Base-by-base conservation (phyloP, 495 filamentous ascomycete genomes). In the Aspergillus carlsbadensis region DNA sequence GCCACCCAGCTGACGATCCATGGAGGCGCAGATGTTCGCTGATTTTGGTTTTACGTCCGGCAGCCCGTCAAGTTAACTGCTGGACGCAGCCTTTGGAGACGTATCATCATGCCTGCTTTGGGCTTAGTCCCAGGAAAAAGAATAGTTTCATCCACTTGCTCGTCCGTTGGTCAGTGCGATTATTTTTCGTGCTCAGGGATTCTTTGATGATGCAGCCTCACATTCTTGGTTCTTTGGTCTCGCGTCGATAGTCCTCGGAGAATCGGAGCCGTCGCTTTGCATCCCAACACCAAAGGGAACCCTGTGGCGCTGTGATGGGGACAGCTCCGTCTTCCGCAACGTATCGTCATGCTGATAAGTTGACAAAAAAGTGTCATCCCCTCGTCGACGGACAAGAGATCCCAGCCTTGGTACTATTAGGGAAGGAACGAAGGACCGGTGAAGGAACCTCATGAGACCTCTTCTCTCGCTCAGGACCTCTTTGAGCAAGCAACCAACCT, bases 1-100 rank as follows among this genome's bases (percentile, higher is more conserved):
- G 48, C 48, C 48, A 52, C 37, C 31, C 34, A 52, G 49, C 49
- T 52, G 49, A 52, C 35, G 37, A 52, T 52, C 36, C 49, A 29
- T 42, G 22, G 37, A 52, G 49, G 49, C 40, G 49, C 49, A 52
- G 43, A 43, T 8, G 20, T 18, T 18, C 22, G 49, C 49, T 52
- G 36, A 33, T 41, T 52, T 40, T 24, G 36, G 49, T 41, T 52
- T 34, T 31, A 10, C 26, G 49, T 21, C 49, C 24, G 36, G 40
- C 24, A 52, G 35, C 48, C 11, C n/a, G 36, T 40, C 47, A 51
- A 21, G 17, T n/a, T n/a, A n/a, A n/a, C 22, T 37, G 5, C n/a
- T 39, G 20, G 22, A 13, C 34, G 46, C n/a, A 29, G 26, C 4
- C 26, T 29, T 29, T 49, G 33, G 18, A n/a, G 21, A 49, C 45